Conservation (phyloP, 1,139 yeast genomes). For the Taiozyma sp. region DNA sequence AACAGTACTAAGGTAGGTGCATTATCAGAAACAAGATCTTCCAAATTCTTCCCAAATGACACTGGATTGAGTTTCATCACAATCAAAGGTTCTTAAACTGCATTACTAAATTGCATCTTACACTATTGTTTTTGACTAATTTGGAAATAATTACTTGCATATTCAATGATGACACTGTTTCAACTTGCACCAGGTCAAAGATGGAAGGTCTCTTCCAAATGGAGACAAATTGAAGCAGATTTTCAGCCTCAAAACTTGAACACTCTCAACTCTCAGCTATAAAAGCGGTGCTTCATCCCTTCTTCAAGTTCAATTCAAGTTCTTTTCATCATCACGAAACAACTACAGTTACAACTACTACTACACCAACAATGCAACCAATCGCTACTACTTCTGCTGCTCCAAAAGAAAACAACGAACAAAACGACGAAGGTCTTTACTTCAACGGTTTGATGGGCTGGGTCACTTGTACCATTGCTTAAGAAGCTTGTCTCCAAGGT, state of each 20-base stretch:
- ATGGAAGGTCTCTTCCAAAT: no score
- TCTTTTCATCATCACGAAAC: not conserved
- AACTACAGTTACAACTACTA: not conserved
- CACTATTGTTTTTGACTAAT: no score
- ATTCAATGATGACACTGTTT: no score
- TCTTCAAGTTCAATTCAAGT: not conserved
- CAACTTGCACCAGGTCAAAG: no score
- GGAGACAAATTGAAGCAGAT: no score
- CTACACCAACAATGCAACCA: not conserved
- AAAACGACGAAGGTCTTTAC: not conserved
- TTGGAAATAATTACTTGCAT: no score
- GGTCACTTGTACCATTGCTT: not conserved
- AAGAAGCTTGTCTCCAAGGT: not conserved
- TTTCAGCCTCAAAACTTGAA: not conserved
- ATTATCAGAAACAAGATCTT: no score
- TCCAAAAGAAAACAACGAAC: not conserved
- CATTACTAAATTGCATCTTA: no score
- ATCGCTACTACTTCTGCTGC: not conserved
- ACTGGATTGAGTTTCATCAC: no score
- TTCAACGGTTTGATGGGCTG: not conserved
- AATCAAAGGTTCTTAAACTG: no score
- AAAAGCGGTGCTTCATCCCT: not conserved
- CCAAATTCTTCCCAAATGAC: no score
- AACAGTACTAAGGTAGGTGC: no score
- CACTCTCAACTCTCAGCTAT: not conserved